These are phyloP conservation scores for Pharus latifolius DNA, from an alignment of 176 grass and related monocot genomes.

Conservation along the genomic window DNA sequence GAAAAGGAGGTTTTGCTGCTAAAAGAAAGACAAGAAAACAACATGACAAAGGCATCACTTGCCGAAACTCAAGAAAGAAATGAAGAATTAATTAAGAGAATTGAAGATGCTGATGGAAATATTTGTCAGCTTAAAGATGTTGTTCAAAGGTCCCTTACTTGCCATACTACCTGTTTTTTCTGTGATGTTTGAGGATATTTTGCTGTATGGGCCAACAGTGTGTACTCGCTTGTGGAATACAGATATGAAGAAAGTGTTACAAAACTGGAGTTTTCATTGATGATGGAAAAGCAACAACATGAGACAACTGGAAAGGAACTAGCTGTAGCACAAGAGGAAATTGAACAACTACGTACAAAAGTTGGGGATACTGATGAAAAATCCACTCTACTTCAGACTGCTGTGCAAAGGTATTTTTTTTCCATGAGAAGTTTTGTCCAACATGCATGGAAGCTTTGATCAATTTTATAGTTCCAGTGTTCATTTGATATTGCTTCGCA, in stretches of 20 bases:
- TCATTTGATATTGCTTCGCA: background rate
- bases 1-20: constrained; percentile 9
- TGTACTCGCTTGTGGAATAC: background rate
- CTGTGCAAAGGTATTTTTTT: constrained; percentile 49
- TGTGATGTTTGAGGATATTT: background rate
- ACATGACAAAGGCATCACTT: constrained; percentile 12
- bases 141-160: background rate
- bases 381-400: constrained; percentile 39
- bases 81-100: constrained; percentile 30
- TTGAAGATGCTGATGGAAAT: constrained; percentile 29
- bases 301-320: constrained; percentile 37
- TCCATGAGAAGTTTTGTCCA: background rate
- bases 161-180: too few species aligned
- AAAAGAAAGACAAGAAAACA: constrained; percentile 21
- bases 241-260: constrained; percentile 43
- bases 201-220: constrained; percentile 8
- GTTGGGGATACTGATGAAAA: constrained; percentile 53
- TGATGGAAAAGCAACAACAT: too few species aligned
- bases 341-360: constrained; percentile 58
- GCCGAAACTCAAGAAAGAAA: constrained; percentile 19
- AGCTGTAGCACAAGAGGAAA: constrained; percentile 41
- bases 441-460: background rate
- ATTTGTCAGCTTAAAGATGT: constrained; percentile 30
- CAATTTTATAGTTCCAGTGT: background rate
- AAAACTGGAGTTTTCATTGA: constrained; percentile 43